Evolutionary conservation across 176 grass and related monocot species (phyloP), one percentile per base, ranked within the genome.

Genomic region (Carex pumila): DNA sequence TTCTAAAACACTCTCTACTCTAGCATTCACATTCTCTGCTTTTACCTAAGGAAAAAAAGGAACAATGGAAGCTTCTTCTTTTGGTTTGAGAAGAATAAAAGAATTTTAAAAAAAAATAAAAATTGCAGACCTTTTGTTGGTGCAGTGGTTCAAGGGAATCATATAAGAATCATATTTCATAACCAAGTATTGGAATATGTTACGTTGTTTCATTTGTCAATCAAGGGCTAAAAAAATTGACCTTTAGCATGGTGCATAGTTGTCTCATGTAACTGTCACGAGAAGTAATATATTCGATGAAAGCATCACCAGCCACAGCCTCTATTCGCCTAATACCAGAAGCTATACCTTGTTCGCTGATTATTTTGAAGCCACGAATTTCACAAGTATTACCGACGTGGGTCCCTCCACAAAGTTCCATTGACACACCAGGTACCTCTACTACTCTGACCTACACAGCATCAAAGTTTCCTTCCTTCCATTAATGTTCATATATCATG

Each of bases 391-490:
- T 98, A 65, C 66, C 89, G 15, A 98, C 95, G 87, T 94, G 95
- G 81, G 95, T 98, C 57, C 95, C 95, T 81, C 95, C 92, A 85
- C 95, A 94, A 12, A 98, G 86, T 84, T 98, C 95, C 95, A 98
- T 91, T 75, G 95, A 98, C 47, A 98, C 88, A 64, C 92, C 95
- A 84, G 95, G 95, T 53, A 98, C 89, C 86, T 90, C 92, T 60
- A 98, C 91, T 12, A 98, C 95, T 91, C 95, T 93, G 74, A 98
- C 95, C 95, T 98, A 78, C 29, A 49, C 5, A 4, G 25, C 17
- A 76, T 76, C 72, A 76, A 21, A 55, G 45, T 54, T 76, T 17
- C 6, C 25, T 55, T 76, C 72, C n/a, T 43, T n/a, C 2, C 21
- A 50, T 74, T 72, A 45, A 76, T 76, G 6, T 25, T 55, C 72